Percentiles rank a stretch among this genome's conserved stretches.
These are phyloP conservation scores for Hygrocybe coccinea DNA, from an alignment of 768 basidiomycete species.

Conservation along the genomic window DNA sequence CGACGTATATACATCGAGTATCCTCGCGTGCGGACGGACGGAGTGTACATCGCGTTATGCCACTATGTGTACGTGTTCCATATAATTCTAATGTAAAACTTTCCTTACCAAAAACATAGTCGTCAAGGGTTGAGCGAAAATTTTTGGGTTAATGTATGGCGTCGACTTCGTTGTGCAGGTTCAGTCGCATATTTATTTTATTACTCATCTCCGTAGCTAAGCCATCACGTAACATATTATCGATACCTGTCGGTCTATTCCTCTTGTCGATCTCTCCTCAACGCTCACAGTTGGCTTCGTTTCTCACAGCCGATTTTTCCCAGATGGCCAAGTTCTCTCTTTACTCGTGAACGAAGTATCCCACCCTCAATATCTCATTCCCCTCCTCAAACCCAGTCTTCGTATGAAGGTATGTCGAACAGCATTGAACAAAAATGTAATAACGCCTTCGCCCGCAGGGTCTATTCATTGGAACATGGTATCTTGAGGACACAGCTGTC, in stretches of 20 bases:
- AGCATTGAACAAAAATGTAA: too few species aligned
- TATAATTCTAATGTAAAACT: slow-evolving; percentile 3
- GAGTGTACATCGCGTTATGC: slow-evolving; percentile 88
- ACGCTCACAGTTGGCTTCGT: not conserved
- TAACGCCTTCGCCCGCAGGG: slow-evolving; percentile 43
- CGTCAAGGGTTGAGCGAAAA: slow-evolving; percentile 78
- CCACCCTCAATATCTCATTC: slow-evolving; percentile 66
- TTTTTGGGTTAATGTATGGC: slow-evolving; percentile 77
- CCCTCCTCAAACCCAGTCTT: slow-evolving; percentile 66
- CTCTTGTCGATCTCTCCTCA: not conserved
- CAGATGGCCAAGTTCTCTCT: slow-evolving; percentile 81
- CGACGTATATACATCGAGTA: slow-evolving; percentile 78
- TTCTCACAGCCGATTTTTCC: slow-evolving; percentile 69
- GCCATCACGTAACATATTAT: slow-evolving; percentile 86
- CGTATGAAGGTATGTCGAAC: slow-evolving; percentile 60
- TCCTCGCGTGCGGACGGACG: slow-evolving; percentile 79
- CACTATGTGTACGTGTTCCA: slow-evolving; percentile 67
- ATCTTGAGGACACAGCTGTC: slow-evolving; percentile 56
- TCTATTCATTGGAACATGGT: slow-evolving; percentile 67
- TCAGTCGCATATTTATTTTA: slow-evolving; percentile 7
- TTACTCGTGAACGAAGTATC: slow-evolving; percentile 78
- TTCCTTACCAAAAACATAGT: slow-evolving; percentile 29
- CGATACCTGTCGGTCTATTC: slow-evolving; percentile 66
- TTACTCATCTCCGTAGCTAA: too few species aligned
- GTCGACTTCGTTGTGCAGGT: slow-evolving; percentile 4